Base-by-base conservation (phyloP, 139 green algal genomes). In the Edaphochlamys debaryana region DNA sequence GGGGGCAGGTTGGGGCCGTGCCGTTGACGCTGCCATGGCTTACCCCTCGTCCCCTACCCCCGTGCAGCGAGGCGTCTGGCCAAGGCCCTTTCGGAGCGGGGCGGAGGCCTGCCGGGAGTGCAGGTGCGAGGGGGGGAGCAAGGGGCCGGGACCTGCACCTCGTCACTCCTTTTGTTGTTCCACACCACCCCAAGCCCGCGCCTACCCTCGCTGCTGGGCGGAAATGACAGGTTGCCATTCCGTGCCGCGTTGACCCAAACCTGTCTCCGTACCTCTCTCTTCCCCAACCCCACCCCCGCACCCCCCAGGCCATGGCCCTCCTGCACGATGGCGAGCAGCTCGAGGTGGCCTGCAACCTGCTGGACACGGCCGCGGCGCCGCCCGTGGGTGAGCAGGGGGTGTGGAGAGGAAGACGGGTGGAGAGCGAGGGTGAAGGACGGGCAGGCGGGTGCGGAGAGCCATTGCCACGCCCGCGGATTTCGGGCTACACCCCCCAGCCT, bases 331-430 rank as follows among this genome's bases (percentile, higher is more conserved):
- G 79, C 23, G 90, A 87, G n/a, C 79, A 67, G 52, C 29, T 94
- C 19, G 91, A 98, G 83, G 87, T 98, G 36, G 95, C 95, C 2
- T 97, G 93, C 80, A 98, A 98, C 81, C 80, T 98, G 40, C 85
- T 97, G 30, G 86, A 94, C 62, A 32, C 74, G 1, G 36, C 79
- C 9, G 40, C 38, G 2, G 50, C 54, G 0, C n/a, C 82, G 8
- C 38, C 66, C 7, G 37, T 40, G 6, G n/a, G 23, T 1, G 67
- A 84, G 25, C 74, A 83, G 64, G 63, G 7, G 34, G 3, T 9
- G n/a, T 69, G 19, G 62, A 8, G 25, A 8, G 15, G 62, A 8
- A 23, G 40, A n/a, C 4, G 8, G 8, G 62, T 17, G 13, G 22
- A 69, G 9, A 38, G n/a, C 30, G 62, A 4, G 62, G 30, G 15